A percentile compares a stretch with the other conserved stretches of the same genome.
Conservation (phyloP, 345 rosid species). For the Turritis glabra region DNA sequence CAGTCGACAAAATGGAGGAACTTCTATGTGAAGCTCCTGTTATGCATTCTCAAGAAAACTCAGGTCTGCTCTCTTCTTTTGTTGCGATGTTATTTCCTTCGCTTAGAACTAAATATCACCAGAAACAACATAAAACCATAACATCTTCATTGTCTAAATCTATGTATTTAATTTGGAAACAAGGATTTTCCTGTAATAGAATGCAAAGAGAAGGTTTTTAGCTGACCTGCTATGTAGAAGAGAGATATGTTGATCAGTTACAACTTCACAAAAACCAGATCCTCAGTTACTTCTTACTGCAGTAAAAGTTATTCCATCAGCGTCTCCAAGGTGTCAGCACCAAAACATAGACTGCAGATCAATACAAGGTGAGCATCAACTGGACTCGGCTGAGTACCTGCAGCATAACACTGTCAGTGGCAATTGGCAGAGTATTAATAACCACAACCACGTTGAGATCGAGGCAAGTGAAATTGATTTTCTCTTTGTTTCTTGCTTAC, state of each 20-base stretch:
- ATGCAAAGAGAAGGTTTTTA: conserved; percentile 2
- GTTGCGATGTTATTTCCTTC: conserved; percentile 2
- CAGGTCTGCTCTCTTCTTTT: conserved; percentile 43
- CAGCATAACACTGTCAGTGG: conserved; percentile 41
- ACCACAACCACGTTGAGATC: conserved; percentile 35
- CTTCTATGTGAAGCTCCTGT: conserved; percentile 37
- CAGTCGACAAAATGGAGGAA: conserved; percentile 41
- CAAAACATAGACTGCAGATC: conserved; percentile 39
- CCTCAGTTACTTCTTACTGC: conserved; percentile 12
- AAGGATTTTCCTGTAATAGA: not conserved
- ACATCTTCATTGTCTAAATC: not conserved
- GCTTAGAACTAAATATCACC: not conserved
- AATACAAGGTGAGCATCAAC: conserved; percentile 26
- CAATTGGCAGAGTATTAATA: conserved; percentile 37
- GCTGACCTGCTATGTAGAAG: not conserved
- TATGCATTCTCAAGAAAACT: conserved; percentile 42
- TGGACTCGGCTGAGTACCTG: conserved; percentile 37
- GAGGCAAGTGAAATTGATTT: conserved; percentile 46
- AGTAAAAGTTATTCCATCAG: conserved; percentile 41
- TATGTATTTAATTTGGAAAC: not conserved
- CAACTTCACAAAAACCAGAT: conserved; percentile 7
- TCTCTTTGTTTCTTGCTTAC: conserved; percentile 21
- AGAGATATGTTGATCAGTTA: not conserved
- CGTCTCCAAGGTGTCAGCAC: conserved; percentile 33
- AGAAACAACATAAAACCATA: conserved; percentile 12